Conservation (phyloP, 2,329 filamentous ascomycete species). For the Blumeria graminis region DNA sequence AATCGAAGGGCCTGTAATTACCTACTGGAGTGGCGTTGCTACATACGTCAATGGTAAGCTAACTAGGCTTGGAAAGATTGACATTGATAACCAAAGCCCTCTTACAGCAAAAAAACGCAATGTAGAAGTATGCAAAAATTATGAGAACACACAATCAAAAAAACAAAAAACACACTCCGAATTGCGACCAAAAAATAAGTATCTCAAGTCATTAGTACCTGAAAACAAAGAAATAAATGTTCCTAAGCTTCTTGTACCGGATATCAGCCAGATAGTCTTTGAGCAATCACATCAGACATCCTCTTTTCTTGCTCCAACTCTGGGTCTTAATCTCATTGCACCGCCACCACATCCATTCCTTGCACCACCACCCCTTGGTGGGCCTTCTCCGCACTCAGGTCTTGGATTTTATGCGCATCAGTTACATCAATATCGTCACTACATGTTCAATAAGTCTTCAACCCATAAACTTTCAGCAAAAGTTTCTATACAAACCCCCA, state of each 20-base stretch:
- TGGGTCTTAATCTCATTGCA: constrained; percentile 6
- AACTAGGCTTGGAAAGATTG: constrained; percentile 42
- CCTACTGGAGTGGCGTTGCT: constrained; percentile 80
- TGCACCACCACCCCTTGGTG: constrained; percentile 9
- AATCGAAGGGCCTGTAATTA: constrained; percentile 69
- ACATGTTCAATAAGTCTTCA: constrained; percentile 4
- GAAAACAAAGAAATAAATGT: constrained; percentile 2
- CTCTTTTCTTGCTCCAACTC: constrained; percentile 9
- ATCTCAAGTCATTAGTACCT: neutral
- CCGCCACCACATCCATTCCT: constrained; percentile 5
- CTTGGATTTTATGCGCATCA: constrained; percentile 12
- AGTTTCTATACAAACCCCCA: constrained; percentile 3
- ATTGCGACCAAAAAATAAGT: neutral
- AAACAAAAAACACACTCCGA: neutral
- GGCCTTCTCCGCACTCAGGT: constrained; percentile 13
- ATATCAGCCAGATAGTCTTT: too few relatives aligned
- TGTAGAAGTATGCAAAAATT: constrained; percentile 25
- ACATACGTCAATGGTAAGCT: constrained; percentile 57
- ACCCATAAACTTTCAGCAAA: too few relatives aligned
- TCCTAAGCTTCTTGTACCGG: constrained; percentile 2
- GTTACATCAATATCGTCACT: constrained; percentile 2
- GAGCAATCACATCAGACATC: constrained; percentile 5
- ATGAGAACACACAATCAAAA: neutral
- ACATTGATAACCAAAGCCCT: constrained; percentile 34
- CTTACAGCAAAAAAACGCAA: constrained; percentile 21